Evolutionary conservation across 345 rosid species (phyloP).

Genomic region (Lagerstroemia speciosa): DNA sequence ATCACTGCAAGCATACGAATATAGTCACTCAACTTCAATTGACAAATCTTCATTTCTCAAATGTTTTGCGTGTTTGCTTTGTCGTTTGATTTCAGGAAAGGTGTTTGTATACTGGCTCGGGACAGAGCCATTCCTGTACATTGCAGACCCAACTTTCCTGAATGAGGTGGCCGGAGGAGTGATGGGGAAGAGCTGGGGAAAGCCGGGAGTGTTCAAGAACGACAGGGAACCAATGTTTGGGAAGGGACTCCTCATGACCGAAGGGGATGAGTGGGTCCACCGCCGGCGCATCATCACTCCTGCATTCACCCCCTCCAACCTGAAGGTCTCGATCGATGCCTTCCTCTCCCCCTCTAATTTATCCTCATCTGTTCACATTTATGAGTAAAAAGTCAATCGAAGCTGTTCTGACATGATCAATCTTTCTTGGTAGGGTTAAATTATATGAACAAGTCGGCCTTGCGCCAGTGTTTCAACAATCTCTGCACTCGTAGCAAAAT

Average conservation of each 20-base stretch:
- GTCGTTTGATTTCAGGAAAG: slow-evolving; percentile 44
- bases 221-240: slow-evolving; percentile 96
- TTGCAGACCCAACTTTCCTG: slow-evolving; percentile 83
- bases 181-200: slow-evolving; percentile 90
- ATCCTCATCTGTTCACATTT: not conserved
- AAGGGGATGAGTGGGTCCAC: slow-evolving; percentile 90
- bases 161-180: slow-evolving; percentile 61
- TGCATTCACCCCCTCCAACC: slow-evolving; percentile 66
- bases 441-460: no score
- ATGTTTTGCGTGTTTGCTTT: not conserved
- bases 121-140: slow-evolving; percentile 78
- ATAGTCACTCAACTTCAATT: no score
- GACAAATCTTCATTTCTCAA: no score
- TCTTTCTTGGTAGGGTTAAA: not conserved
- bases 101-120: slow-evolving; percentile 92
- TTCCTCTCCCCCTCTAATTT: not conserved
- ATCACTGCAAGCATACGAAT: no score
- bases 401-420: not conserved
- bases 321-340: slow-evolving; percentile 42
- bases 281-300: slow-evolving; percentile 89
- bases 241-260: slow-evolving; percentile 76
- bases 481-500: no score
- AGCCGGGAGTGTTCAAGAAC: slow-evolving; percentile 66
- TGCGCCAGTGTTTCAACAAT: no score
- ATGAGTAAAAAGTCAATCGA: not conserved